Evolutionary conservation across 805 yeast species (phyloP).

Genomic region (Metschnikowia amazonensis): DNA sequence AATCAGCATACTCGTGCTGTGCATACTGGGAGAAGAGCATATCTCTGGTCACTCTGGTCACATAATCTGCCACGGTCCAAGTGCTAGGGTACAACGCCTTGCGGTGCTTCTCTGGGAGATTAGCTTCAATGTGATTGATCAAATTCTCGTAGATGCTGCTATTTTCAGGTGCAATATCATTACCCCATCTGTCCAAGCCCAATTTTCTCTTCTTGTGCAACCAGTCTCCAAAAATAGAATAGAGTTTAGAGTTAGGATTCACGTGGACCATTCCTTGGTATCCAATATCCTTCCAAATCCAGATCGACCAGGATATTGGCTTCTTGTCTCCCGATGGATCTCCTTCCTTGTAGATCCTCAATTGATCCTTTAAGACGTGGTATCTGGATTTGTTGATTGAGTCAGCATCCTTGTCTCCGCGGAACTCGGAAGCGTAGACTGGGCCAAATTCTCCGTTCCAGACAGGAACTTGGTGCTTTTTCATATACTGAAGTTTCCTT

Average conservation of each 20-base stretch:
- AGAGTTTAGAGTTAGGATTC: conserved; percentile 43
- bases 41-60: conserved; percentile 40
- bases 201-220: conserved; percentile 40
- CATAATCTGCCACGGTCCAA: conserved; percentile 37
- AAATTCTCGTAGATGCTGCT: conserved; percentile 35
- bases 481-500: conserved; percentile 43
- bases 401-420: conserved; percentile 41
- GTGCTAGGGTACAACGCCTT: conserved; percentile 38
- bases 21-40: conserved; percentile 42
- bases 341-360: conserved; percentile 40
- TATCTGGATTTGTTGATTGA: conserved; percentile 39
- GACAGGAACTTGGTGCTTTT: conserved; percentile 40
- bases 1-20: conserved; percentile 45
- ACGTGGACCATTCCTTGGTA: conserved; percentile 49
- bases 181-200: conserved; percentile 51
- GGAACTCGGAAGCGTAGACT: conserved; percentile 40
- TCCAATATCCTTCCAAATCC: conserved; percentile 53
- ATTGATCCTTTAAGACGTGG: conserved; percentile 43
- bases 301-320: conserved; percentile 49
- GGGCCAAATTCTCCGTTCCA: conserved; percentile 57
- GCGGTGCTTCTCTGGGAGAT: conserved; percentile 40
- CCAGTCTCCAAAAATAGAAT: conserved; percentile 39
- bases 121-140: conserved; percentile 33
- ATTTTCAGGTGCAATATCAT: conserved; percentile 39
- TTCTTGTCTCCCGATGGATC: conserved; percentile 46